Base-by-base conservation (phyloP, 192 early-diverging fungal genomes). In the Coemansia sp. region DNA sequence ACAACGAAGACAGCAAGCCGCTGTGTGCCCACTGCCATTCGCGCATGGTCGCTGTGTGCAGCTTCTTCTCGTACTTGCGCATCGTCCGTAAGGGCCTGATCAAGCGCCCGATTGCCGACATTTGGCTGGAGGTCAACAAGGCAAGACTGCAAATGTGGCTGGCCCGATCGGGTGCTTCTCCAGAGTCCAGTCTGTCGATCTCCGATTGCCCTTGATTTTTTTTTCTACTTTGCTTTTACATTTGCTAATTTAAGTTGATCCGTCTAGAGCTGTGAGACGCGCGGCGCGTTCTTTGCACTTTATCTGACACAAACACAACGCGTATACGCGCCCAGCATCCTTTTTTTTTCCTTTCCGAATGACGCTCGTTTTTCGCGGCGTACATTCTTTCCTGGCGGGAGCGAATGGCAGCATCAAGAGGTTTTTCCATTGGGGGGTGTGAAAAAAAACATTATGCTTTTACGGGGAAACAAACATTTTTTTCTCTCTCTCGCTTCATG, bases 51-150 rank as follows among this genome's bases (percentile, higher is more conserved):
- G 46, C 76, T 0, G 69, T 79, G 56, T 79, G 76, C 71, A 79
- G 76, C 71, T 79, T 79, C 69, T 79, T 74, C 55, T 48, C 71
- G 36, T 79, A 79, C 48, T 65, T 79, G 43, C 66, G 70, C 35
- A 79, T 74, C 17, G 76, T 74, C 15, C 76, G 76, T 58, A 66
- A 73, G 61, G 71, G 76, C 14, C 69, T 79, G 23, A 79, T 71
- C 65, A 73, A 74, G 59, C 71, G 76, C 20, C 76, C 76, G 13
- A 74, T 79, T 36, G 71, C 76, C 13, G 76, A 79, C 9, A 74
- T 79, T 29, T 79, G 76, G 76, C 71, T 79, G 13, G 76, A 79
- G 50, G 76, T 79, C 61, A 79, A 79, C 52, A 73, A 60, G 52
- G 72, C 59, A 5, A 53, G 76, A 9, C 62, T 79, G 76, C 71